Evolutionary conservation across 768 basidiomycete species (phyloP), one percentile per base, ranked within the genome.

Genomic region (Lactarius evosmus): DNA sequence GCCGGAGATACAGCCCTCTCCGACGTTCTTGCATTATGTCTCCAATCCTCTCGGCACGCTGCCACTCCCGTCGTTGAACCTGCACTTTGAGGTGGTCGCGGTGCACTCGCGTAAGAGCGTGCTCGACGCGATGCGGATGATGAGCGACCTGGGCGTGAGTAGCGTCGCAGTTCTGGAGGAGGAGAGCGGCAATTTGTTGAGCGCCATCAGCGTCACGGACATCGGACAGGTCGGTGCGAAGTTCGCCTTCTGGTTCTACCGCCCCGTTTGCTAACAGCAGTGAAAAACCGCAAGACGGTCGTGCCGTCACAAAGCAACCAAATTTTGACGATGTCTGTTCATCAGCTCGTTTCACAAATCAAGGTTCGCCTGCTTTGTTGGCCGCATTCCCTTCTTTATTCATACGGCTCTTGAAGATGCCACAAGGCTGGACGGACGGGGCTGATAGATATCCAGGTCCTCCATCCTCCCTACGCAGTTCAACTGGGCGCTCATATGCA

Each of bases 91-190:
- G 1, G 86, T 93, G 19, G 78, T 93, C 9, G 82, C 88, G 7
- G 76, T 85, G 5, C 79, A 80, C 5, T 84, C 88, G 50, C 79
- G 78, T 17, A 82, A 83, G 2, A 81, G 81, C 22, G 86, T 92
- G 29, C 76, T 92, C 56, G 87, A 91, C 72, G 90, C 90, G 6
- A 93, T 93, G 91, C 84, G 79, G 63, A 77, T 89, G 32, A 92
- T 93, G 91, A 91, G 89, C 69, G 89, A 91, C 65, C 83, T 88
- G 70, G 91, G 91, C 27, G 89, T 93, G 29, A 91, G 90, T 71
- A 91, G 88, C 69, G 79, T 92, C 51, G 91, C 91, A 17, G 87
- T 93, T 4, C 72, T 89, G 5, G 87, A 90, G 52, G 85, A 87
- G 54, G 85, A 84, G 33, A 78, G 73, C 3, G 85, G 87, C 4